Base-by-base conservation (phyloP, 306 rosid species). In the Nissolia schottii region DNA sequence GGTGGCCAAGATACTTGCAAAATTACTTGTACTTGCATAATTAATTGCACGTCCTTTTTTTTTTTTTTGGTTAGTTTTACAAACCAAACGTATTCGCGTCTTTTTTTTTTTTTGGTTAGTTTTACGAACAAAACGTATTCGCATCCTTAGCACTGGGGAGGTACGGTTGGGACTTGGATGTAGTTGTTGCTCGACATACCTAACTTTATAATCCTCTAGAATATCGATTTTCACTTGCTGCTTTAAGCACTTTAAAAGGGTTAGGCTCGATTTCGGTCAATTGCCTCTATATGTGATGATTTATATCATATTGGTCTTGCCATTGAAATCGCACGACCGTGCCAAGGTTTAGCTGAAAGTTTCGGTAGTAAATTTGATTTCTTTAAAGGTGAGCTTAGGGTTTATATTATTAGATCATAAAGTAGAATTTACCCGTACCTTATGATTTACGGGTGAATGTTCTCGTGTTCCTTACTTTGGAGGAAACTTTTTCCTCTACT, bases 1-100 rank as follows among this genome's bases (percentile, higher is more conserved):
- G 81, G 73, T 62, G 79, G 72, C 71, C 41, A 79, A 60, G 71
- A 79, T 74, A 74, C 81, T 64, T 32, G 64, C 60, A 45, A 34
- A 73, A 64, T 71, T 59, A 79, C 63, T 51, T 79, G 82, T 79
- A 83, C 70, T 64, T 27, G 64, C 64, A 51, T 19, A 70, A 64
- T 67, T 59, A 80, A 58, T 38, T 79, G 82, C 74, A 81, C 65
- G 3, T 14, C 5, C 46, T 64, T 49, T 70, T 14, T 71, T 31
- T 34, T 5, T 43, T 29, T 23, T 51, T 7, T 27, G 32, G n/a
- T 4, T 45, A 81, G 27, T 59, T 85, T 80, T 80, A 79, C 54
- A 32, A n/a, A 62, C 8, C 6, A 19, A 64, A 40, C 70, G 25
- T 20, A 0, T 40, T 78, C 61, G n/a, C n/a, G n/a, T n/a, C 13